Percentiles rank a stretch among this genome's conserved stretches.
Conservation (phyloP, 2,329 filamentous ascomycete genomes). For the Ceratocystis huliohia region DNA sequence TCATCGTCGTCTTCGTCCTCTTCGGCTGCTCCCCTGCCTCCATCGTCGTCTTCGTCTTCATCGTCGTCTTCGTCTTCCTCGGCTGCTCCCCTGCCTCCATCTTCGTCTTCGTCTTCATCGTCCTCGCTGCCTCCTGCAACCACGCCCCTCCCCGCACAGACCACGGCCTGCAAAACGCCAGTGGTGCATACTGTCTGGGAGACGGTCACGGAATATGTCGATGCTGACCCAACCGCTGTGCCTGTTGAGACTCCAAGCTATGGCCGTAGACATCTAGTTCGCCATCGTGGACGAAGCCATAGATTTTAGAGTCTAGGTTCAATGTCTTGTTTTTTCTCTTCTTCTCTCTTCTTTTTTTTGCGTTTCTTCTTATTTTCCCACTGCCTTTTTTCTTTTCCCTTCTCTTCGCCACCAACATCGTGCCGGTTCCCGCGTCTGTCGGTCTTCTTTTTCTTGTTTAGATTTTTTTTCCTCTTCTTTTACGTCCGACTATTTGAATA, state of each 20-base stretch:
- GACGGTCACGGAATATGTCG: slow-evolving; percentile 35
- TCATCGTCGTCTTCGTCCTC: background rate
- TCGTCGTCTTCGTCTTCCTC: background rate
- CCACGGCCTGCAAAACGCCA: slow-evolving; percentile 25
- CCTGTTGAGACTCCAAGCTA: background rate
- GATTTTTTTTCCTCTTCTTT: background rate
- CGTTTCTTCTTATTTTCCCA: background rate
- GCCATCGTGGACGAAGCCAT: background rate
- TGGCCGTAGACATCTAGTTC: background rate
- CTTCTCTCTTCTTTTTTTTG: background rate
- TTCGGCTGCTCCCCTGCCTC: background rate
- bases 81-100: background rate
- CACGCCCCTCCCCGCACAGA: background rate
- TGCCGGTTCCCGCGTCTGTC: background rate
- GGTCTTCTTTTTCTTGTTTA: background rate
- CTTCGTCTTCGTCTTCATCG: background rate
- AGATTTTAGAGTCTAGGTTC: background rate
- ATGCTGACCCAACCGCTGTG: slow-evolving; percentile 18
- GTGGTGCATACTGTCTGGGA: slow-evolving; percentile 32
- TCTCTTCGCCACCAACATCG: background rate
- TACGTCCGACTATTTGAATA: background rate
- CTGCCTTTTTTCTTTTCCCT: background rate
- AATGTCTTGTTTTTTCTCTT: background rate
- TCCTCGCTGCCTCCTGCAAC: background rate
- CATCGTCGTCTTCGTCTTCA: background rate